Base-by-base conservation (phyloP, 768 basidiomycete genomes). In the Leccinum rimulosum region DNA sequence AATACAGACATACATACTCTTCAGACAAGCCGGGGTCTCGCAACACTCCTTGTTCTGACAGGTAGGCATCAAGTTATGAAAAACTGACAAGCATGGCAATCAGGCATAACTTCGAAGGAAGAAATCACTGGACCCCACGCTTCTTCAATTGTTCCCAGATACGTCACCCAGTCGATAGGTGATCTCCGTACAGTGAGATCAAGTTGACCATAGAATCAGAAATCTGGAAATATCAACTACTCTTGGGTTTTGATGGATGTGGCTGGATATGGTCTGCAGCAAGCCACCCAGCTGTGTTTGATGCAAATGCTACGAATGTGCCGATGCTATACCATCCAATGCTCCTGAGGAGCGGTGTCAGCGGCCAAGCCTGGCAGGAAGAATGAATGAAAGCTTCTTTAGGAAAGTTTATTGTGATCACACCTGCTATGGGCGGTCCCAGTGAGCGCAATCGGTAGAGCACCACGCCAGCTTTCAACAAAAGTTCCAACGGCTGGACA, bases 371-470 rank as follows among this genome's bases (percentile, higher is more conserved):
- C 90, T 94, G 58, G 10, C n/a, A 30, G n/a, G 6, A 45, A 30
- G 11, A 50, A 27, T 49, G 36, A 56, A 51, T n/a, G 8, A 12
- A n/a, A n/a, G 19, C 25, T 19, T 45, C 12, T 25, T 36, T 6
- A 53, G 27, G 11, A 64, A 60, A 54, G 54, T 40, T 55, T n/a
- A 60, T n/a, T 61, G 43, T 27, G 51, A 30, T 50, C 84, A 57
- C 55, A 91, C 94, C 88, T 98, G 96, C 95, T 95, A 98, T 7
- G 95, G 93, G 38, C 93, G 82, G 68, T 95, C 95, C 96, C 96
- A 98, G 74, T 98, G 17, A 98, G 84, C 0, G 93, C 90, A 50
- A 95, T 87, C 2, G 93, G 91, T 50, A 95, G 78, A 10, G 82
- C 84, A 15, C 94, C 95, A 14, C 82, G 36, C 95, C 94, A 97